Evolutionary conservation across 805 yeast genomes (phyloP).

Genomic region (Candida insectalens): DNA sequence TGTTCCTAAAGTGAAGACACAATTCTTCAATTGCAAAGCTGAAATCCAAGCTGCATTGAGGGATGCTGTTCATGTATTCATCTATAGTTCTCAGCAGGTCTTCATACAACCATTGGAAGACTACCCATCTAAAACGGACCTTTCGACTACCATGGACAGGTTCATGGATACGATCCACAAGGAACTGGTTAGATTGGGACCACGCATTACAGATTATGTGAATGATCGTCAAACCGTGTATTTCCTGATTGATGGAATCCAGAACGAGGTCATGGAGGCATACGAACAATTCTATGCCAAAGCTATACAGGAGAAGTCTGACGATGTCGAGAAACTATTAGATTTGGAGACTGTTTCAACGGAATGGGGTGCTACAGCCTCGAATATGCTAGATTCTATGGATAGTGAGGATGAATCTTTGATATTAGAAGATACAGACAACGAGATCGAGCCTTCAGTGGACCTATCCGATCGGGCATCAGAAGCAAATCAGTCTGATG

Average conservation of each 20-base stretch:
- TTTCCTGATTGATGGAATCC: constrained; percentile 54
- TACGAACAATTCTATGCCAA: constrained; percentile 45
- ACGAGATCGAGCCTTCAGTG: no score
- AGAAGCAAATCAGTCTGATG: no score
- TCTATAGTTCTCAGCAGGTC: constrained; percentile 42
- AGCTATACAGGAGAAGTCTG: constrained; percentile 18
- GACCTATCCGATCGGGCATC: no score
- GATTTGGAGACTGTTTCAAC: constrained; percentile 51
- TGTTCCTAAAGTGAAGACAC: constrained; percentile 71
- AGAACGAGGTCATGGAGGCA: constrained; percentile 45
- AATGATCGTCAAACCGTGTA: constrained; percentile 42
- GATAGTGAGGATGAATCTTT: constrained; percentile 1
- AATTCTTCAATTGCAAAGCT: constrained; percentile 65
- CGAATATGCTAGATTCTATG: constrained; percentile 17
- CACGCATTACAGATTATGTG: constrained; percentile 44
- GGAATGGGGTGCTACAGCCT: constrained; percentile 25
- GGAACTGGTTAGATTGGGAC: constrained; percentile 48
- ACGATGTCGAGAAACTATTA: constrained; percentile 38
- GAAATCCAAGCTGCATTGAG: constrained; percentile 72
- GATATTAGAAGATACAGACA: no score
- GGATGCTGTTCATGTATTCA: constrained; percentile 58
- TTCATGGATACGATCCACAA: constrained; percentile 40
- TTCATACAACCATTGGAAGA: constrained; percentile 38
- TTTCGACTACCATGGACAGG: constrained; percentile 14
- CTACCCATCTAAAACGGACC: constrained; percentile 8